Conservation (phyloP, 306 rosid species). For the Albizia julibrissin region DNA sequence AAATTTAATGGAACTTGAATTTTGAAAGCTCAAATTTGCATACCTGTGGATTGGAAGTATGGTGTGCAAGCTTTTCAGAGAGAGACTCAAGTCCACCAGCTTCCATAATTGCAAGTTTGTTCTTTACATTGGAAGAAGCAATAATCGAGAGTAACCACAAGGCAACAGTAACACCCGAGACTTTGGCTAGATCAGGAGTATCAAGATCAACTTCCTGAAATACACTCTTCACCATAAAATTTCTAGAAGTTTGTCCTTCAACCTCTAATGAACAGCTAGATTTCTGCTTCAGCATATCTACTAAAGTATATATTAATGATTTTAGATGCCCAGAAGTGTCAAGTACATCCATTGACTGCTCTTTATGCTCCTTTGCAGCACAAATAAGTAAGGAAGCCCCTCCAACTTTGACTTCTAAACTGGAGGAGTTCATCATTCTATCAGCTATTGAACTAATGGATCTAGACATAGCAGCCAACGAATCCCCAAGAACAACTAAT, state of each 20-base stretch:
- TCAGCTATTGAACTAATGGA: constrained; percentile 73
- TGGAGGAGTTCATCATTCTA: constrained; percentile 74
- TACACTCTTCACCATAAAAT: constrained; percentile 68
- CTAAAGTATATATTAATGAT: constrained; percentile 66
- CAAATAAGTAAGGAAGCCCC: constrained; percentile 82
- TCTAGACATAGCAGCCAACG: constrained; percentile 58
- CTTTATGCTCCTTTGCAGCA: constrained; percentile 74
- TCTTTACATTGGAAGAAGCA: constrained; percentile 61
- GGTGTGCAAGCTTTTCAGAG: constrained; percentile 66
- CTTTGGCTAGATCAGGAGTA: constrained; percentile 65
- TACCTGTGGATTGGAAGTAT: constrained; percentile 84
- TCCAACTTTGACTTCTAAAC: constrained; percentile 81
- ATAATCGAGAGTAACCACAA: constrained; percentile 84
- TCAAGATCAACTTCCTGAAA: constrained; percentile 74
- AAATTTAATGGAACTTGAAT: background rate
- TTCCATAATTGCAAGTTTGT: constrained; percentile 63
- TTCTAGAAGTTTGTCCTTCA: constrained; percentile 66
- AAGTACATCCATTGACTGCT: constrained; percentile 67
- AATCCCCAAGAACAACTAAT: constrained; percentile 63
- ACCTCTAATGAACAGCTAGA: constrained; percentile 56
- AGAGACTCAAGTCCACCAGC: constrained; percentile 92
- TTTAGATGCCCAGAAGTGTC: constrained; percentile 63
- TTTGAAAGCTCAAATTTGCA: constrained; percentile 20
- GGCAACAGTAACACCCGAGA: constrained; percentile 74
- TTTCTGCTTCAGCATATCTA: constrained; percentile 71